Percentiles rank a stretch among this genome's conserved stretches.
Conservation (phyloP, 805 yeast genomes). For the Pichia heedii region DNA sequence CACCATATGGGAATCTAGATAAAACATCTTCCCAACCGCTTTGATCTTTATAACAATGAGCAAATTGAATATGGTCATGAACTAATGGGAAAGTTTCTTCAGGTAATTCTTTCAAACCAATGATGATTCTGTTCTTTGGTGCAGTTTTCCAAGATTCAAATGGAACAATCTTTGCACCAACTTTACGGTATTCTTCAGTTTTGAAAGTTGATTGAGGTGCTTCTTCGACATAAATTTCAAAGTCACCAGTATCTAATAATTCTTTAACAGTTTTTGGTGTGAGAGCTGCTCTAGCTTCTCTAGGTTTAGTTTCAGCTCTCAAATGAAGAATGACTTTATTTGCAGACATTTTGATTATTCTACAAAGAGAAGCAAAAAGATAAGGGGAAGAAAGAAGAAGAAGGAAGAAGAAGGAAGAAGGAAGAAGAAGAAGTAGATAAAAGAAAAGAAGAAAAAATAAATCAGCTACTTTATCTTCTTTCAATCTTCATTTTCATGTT, state of each 20-base stretch:
- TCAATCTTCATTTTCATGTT: neutral
- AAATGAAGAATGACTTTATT: constrained; percentile 61
- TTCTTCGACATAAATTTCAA: constrained; percentile 81
- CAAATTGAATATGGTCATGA: constrained; percentile 96
- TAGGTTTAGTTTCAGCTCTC: constrained; percentile 95
- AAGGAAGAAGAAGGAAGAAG: neutral
- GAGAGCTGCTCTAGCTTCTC: constrained; percentile 95
- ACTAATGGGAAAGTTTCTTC: constrained; percentile 87
- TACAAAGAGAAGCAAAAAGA: neutral
- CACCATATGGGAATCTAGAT: constrained; percentile 81
- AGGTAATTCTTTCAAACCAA: constrained; percentile 93
- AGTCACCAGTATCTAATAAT: constrained; percentile 71
- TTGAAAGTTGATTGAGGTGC: constrained; percentile 75
- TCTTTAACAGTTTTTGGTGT: constrained; percentile 87
- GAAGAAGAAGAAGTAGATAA: neutral
- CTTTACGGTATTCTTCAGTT: constrained; percentile 63
- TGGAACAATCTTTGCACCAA: constrained; percentile 84
- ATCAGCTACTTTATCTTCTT: neutral
- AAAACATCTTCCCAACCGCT: constrained; percentile 95
- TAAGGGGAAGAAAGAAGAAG: neutral
- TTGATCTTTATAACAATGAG: constrained; percentile 97
- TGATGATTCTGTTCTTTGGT: constrained; percentile 80
- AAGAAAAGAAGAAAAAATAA: neutral
- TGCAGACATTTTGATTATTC: constrained; percentile 7
- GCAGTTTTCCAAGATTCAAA: constrained; percentile 91